Evolutionary conservation across 805 yeast genomes (phyloP).

Genomic region (Wickerhamiella alocasiicola): DNA sequence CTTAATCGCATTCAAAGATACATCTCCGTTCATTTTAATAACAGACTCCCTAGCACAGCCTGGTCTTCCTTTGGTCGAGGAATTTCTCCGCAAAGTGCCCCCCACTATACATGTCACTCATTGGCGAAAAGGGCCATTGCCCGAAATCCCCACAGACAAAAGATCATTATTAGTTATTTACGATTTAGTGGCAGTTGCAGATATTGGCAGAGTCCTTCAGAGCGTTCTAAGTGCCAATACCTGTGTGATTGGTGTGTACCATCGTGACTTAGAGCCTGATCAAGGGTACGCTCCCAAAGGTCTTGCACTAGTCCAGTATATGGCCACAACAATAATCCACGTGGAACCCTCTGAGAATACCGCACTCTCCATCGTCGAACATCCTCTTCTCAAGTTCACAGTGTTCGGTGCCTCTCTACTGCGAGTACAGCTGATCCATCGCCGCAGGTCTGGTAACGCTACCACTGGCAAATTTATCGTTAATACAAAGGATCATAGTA

Average conservation of each 20-base stretch:
- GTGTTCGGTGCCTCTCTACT: conserved; percentile 37
- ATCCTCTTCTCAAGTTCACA: conserved; percentile 29
- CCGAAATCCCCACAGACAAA: background rate
- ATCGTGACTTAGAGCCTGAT: conserved; percentile 13
- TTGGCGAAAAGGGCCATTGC: background rate
- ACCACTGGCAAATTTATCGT: conserved; percentile 42
- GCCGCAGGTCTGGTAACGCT: conserved; percentile 80
- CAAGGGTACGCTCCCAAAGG: conserved; percentile 41
- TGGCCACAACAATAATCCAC: conserved; percentile 65
- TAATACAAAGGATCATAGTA: conserved; percentile 37
- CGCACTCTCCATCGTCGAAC: conserved; percentile 26
- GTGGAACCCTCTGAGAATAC: conserved; percentile 34
- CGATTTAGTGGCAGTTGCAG: conserved; percentile 48
- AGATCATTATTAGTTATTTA: conserved; percentile 44
- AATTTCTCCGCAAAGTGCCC: conserved; percentile 37
- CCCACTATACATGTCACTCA: background rate
- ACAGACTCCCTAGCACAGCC: conserved; percentile 64
- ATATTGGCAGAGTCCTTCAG: conserved; percentile 40
- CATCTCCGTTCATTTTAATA: conserved; percentile 57
- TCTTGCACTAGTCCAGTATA: conserved; percentile 43
- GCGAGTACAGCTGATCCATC: conserved; percentile 43
- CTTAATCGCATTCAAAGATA: conserved; percentile 56
- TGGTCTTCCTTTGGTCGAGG: conserved; percentile 42
- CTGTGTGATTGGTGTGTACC: conserved; percentile 17
- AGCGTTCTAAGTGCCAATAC: conserved; percentile 34